Evolutionary conservation across 257 asterid genomes (phyloP).

Genomic region (Dorcoceras hygrometricum): DNA sequence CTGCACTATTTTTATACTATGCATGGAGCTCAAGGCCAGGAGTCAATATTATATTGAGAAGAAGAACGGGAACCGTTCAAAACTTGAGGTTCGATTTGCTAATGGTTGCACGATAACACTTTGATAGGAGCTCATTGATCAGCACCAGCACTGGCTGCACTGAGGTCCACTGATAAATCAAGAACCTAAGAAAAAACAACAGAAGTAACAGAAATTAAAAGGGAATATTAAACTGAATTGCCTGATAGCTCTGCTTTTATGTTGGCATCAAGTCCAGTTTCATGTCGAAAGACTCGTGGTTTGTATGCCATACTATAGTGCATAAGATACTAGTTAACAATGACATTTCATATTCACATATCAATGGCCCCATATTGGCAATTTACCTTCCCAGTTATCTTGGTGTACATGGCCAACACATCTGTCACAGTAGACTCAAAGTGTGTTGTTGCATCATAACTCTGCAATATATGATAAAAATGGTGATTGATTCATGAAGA

Average conservation of each 20-base stretch:
- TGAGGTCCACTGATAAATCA: constrained; percentile 88
- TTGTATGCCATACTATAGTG: neutral
- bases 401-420: constrained; percentile 52
- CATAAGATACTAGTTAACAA: neutral
- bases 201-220: neutral
- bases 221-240: neutral
- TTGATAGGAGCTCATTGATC: constrained; percentile 42
- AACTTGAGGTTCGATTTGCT: neutral
- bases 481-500: neutral
- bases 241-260: neutral
- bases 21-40: neutral
- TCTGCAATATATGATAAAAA: constrained; percentile 31
- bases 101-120: neutral
- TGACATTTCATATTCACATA: neutral
- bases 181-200: constrained; percentile 44
- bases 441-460: constrained; percentile 60
- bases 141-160: constrained; percentile 83
- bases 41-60: neutral
- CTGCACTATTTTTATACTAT: neutral
- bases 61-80: neutral
- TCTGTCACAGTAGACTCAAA: constrained; percentile 61
- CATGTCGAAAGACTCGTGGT: neutral
- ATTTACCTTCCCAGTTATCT: constrained; percentile 51
- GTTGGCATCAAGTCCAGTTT: too few species aligned
- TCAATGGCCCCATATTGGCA: neutral